Percentiles rank a stretch among this genome's conserved stretches.
These are phyloP conservation scores for Peltaster fructicola DNA, from an alignment of 2,329 filamentous ascomycete genomes.

Conservation along the genomic window DNA sequence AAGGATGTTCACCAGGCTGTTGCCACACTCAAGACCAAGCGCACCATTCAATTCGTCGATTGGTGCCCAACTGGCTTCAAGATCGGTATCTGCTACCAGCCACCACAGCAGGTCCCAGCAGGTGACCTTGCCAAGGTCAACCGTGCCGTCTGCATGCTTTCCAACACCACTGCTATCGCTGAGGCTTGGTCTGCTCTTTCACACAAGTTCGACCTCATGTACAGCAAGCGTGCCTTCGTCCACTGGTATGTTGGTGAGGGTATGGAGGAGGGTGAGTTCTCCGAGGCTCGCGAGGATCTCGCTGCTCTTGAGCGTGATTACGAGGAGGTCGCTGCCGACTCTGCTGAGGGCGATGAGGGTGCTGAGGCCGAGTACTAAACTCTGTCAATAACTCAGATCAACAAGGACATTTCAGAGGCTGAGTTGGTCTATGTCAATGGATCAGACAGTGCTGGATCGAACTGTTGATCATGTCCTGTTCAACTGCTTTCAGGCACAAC, in stretches of 20 bases:
- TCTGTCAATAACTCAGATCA: no score
- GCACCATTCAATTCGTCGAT: constrained; percentile 97
- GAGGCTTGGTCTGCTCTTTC: constrained; percentile 95
- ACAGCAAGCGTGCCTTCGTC: constrained; percentile 99
- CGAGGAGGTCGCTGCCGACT: constrained; percentile 94
- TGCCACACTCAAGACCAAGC: constrained; percentile 96
- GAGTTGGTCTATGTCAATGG: no score
- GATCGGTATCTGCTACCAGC: constrained; percentile 99
- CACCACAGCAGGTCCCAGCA: constrained; percentile 87
- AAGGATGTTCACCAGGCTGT: constrained; percentile 88
- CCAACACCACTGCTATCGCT: constrained; percentile 95
- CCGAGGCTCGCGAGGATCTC: constrained; percentile 94
- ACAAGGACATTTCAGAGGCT: no score
- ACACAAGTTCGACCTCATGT: constrained; percentile 99
- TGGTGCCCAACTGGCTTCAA: constrained; percentile 99
- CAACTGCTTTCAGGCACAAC: no score
- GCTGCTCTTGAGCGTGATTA: constrained; percentile 96
- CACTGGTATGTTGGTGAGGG: constrained; percentile 99
- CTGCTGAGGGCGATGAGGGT: constrained; percentile 69
- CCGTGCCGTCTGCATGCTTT: constrained; percentile 97
- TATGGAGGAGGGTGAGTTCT: constrained; percentile 99
- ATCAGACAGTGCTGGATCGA: no score
- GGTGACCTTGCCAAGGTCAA: constrained; percentile 95
- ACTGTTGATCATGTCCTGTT: no score
- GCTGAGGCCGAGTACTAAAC: constrained; percentile 91